Percentiles rank a stretch among this genome's conserved stretches.
Evolutionary conservation across 1,284 basidiomycete species (phyloP).

Genomic region (Pseudomicrostroma phylloplanum): DNA sequence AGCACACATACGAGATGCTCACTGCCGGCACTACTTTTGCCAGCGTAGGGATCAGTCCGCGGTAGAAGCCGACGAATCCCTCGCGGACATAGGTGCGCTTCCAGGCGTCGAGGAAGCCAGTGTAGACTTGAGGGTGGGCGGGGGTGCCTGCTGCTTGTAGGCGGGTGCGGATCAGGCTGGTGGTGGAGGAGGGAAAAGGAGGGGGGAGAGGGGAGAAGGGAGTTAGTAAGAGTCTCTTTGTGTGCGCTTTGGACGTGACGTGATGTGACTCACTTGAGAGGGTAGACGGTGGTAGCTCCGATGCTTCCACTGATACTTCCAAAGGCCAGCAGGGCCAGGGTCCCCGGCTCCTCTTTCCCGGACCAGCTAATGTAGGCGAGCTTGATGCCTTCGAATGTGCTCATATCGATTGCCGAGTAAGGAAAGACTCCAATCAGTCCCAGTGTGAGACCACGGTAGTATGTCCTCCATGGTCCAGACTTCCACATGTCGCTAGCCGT

Average conservation of each 20-base stretch:
- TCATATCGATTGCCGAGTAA: slow-evolving; percentile 53
- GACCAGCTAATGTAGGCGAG: slow-evolving; percentile 52
- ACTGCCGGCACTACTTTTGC: slow-evolving; percentile 59
- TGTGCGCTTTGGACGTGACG: background rate
- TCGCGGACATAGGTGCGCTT: slow-evolving; percentile 74
- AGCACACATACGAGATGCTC: slow-evolving; percentile 48
- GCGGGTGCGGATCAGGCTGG: slow-evolving; percentile 83
- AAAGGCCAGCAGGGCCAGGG: slow-evolving; percentile 51
- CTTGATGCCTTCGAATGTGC: slow-evolving; percentile 53
- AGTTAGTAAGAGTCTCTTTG: background rate
- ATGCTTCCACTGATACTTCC: slow-evolving; percentile 52
- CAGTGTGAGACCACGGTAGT: slow-evolving; percentile 80
- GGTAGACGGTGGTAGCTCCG: slow-evolving; percentile 53
- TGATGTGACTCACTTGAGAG: slow-evolving; percentile 31
- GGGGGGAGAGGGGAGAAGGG: background rate
- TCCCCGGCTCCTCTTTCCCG: slow-evolving; percentile 52
- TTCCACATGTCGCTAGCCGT: slow-evolving; percentile 64
- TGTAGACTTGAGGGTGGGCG: slow-evolving; percentile 57
- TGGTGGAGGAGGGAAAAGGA: background rate
- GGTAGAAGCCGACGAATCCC: slow-evolving; percentile 91
- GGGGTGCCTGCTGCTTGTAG: slow-evolving; percentile 79
- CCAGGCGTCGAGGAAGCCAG: slow-evolving; percentile 78
- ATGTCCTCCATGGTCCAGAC: slow-evolving; percentile 73
- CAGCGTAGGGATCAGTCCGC: slow-evolving; percentile 79
- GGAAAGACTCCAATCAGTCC: slow-evolving; percentile 54